Evolutionary conservation across 2,329 filamentous ascomycete genomes (phyloP).

Genomic region (Diaporthe citriasiana): DNA sequence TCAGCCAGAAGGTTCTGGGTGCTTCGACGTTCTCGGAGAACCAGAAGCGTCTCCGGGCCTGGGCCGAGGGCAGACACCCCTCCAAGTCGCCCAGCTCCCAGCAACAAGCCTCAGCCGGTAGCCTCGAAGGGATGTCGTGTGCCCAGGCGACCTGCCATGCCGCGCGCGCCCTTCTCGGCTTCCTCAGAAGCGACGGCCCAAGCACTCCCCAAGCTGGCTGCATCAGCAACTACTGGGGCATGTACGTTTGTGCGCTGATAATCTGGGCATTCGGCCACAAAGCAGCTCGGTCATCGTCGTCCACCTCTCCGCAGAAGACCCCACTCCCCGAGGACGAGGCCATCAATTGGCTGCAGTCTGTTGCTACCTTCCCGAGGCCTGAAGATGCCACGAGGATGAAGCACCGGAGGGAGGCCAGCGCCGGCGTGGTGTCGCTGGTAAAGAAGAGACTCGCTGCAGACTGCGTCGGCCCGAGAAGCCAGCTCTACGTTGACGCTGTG

Average conservation of each 20-base stretch:
- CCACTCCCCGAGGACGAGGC: constrained; percentile 47
- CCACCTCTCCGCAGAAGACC: constrained; percentile 39
- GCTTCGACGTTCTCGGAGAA: constrained; percentile 61
- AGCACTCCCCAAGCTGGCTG: constrained; percentile 50
- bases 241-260: constrained; percentile 71
- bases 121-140: constrained; percentile 54
- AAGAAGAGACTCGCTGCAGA: constrained; percentile 63
- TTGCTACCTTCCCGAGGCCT: constrained; percentile 56
- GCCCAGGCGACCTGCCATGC: constrained; percentile 64
- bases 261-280: constrained; percentile 70
- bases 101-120: constrained; percentile 23
- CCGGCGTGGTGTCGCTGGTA: constrained; percentile 63
- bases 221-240: constrained; percentile 67
- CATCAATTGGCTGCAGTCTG: constrained; percentile 55
- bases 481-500: constrained; percentile 67
- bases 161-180: constrained; percentile 64
- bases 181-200: constrained; percentile 52
- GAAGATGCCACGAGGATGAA: constrained; percentile 56
- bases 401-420: constrained; percentile 57
- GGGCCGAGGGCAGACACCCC: constrained; percentile 50
- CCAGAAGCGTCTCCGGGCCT: constrained; percentile 60
- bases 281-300: constrained; percentile 36
- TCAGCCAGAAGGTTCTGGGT: constrained; percentile 66
- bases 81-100: constrained; percentile 31
- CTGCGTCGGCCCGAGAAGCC: constrained; percentile 62